A percentile compares a stretch with the other conserved stretches of the same genome.
Evolutionary conservation across 2,329 filamentous ascomycete species (phyloP).

Genomic region (Colletotrichum sp.): DNA sequence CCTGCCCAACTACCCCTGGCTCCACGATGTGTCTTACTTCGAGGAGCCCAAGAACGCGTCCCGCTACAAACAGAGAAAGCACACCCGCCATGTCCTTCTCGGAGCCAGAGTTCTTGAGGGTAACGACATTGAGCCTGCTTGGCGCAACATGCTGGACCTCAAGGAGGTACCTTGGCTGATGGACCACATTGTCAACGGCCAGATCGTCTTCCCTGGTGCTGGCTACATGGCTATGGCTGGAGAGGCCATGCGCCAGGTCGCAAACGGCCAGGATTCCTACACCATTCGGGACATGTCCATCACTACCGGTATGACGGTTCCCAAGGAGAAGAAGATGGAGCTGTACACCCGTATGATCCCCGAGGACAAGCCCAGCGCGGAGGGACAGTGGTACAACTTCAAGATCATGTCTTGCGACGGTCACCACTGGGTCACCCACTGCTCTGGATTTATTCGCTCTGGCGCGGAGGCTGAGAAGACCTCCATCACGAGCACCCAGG

Average conservation of each 20-base stretch:
- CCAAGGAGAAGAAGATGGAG: slow-evolving; percentile 32
- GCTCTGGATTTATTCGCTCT: slow-evolving; percentile 10
- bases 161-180: slow-evolving; percentile 11
- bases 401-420: slow-evolving; percentile 34
- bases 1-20: slow-evolving; percentile 6
- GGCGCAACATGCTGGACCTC: slow-evolving; percentile 10
- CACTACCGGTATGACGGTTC: slow-evolving; percentile 31
- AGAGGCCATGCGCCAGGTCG: not conserved
- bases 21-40: not conserved
- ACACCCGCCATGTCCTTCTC: not conserved
- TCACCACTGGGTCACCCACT: slow-evolving; percentile 32
- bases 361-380: not conserved
- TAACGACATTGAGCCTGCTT: slow-evolving; percentile 5
- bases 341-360: slow-evolving; percentile 34
- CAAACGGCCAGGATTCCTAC: slow-evolving; percentile 22
- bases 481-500: not conserved
- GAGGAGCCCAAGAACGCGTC: not conserved
- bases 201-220: slow-evolving; percentile 7
- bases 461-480: not conserved
- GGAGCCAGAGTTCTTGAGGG: slow-evolving; percentile 4
- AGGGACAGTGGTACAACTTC: slow-evolving; percentile 35
- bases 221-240: slow-evolving; percentile 9
- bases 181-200: slow-evolving; percentile 9
- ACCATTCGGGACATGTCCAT: slow-evolving; percentile 34
- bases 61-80: not conserved